phyloP scores from a whole-genome alignment of 257 asterid species.

The Avicennia marina region DNA sequence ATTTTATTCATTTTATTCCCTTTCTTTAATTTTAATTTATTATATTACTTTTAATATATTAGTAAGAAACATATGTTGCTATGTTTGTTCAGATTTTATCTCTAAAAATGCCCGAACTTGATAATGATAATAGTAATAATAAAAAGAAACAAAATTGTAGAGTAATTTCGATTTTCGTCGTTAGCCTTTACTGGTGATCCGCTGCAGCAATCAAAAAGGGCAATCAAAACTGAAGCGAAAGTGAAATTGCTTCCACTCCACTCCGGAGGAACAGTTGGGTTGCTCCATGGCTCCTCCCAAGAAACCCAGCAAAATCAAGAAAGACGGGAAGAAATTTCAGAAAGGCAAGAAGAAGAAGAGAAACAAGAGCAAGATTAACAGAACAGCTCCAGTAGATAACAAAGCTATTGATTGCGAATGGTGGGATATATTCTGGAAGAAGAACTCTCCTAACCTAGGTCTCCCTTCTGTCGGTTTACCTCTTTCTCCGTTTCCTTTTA shows the following conservation, averaged over 20 bases:
- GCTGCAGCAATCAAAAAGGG: too few relatives aligned
- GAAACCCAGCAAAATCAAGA: constrained; percentile 49
- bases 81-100: too few relatives aligned
- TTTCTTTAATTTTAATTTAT: too few relatives aligned
- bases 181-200: too few relatives aligned
- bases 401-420: constrained; percentile 77
- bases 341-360: constrained; percentile 50
- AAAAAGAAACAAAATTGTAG: too few relatives aligned
- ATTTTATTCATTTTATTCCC: too few relatives aligned
- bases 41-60: too few relatives aligned
- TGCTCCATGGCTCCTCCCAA: constrained; percentile 81
- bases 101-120: too few relatives aligned
- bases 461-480: not conserved
- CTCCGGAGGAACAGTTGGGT: constrained; percentile 2
- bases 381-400: constrained; percentile 43
- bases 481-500: not conserved
- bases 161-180: too few relatives aligned
- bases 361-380: constrained; percentile 36
- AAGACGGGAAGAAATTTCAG: constrained; percentile 53
- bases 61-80: too few relatives aligned
- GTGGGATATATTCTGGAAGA: constrained; percentile 88
- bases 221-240: too few relatives aligned
- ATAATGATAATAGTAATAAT: too few relatives aligned
- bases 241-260: not conserved
- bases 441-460: constrained; percentile 60